Conservation (phyloP, 352 stramenopile species). For the Pythium aquatile region DNA sequence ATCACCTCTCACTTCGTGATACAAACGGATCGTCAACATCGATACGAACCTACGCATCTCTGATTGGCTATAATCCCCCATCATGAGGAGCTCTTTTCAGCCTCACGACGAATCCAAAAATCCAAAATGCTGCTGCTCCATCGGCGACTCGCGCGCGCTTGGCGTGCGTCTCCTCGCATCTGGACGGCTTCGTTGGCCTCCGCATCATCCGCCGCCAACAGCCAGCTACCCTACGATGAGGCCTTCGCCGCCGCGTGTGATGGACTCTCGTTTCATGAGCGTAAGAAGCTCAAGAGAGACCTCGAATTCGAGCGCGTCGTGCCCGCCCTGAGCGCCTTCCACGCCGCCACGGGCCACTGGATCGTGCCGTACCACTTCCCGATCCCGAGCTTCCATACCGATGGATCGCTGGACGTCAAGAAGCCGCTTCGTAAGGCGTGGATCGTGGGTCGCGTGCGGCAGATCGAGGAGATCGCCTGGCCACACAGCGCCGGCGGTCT, state of each 20-base stretch:
- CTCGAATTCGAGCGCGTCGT: conserved; percentile 6
- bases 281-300: neutral
- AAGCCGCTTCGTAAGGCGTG: neutral
- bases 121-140: neutral
- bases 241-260: neutral
- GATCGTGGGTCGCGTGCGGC: neutral
- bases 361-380: conserved; percentile 21
- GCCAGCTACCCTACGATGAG: neutral
- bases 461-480: neutral
- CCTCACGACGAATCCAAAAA: neutral
- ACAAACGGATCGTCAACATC: neutral
- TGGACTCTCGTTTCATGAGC: neutral
- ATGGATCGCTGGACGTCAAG: neutral
- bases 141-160: neutral
- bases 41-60: neutral
- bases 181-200: neutral
- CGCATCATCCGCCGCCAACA: neutral
- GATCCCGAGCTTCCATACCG: neutral
- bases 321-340: conserved; percentile 4
- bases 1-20: neutral
- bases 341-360: conserved; percentile 12
- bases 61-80: neutral
- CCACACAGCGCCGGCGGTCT: neutral
- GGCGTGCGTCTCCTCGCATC: neutral
- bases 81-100: neutral